Conservation (phyloP, 331 rosid species). For the Cucumis variabilis region DNA sequence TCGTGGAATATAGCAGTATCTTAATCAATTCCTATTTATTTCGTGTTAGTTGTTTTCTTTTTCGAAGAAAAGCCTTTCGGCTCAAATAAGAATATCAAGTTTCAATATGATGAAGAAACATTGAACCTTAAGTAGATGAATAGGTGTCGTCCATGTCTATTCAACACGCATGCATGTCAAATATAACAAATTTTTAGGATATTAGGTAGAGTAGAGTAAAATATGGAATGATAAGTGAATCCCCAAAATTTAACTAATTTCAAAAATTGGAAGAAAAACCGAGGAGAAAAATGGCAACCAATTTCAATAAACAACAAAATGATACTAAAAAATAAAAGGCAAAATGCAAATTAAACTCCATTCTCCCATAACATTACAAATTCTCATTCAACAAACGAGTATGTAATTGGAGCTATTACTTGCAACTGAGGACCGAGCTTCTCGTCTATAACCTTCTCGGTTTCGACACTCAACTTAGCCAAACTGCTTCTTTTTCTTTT, state of each 20-base stretch:
- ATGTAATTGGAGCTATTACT: conserved; percentile 70
- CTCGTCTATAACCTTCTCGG: conserved; percentile 69
- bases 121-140: too few species aligned
- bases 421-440: conserved; percentile 72
- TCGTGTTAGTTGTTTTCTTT: too few species aligned
- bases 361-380: conserved; percentile 27
- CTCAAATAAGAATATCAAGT: too few species aligned
- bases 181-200: too few species aligned
- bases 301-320: conserved; percentile 10
- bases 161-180: neutral
- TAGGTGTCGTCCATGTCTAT: neutral
- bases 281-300: neutral
- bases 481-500: conserved; percentile 84
- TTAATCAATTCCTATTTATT: too few species aligned
- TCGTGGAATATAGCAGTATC: too few species aligned
- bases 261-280: neutral
- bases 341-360: conserved; percentile 28
- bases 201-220: neutral
- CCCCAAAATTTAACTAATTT: conserved; percentile 11
- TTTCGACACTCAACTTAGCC: conserved; percentile 65
- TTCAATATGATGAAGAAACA: too few species aligned
- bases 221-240: neutral
- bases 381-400: conserved; percentile 38
- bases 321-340: conserved; percentile 3
- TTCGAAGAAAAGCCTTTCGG: too few species aligned